These are phyloP conservation scores for Tuber indicum DNA, from an alignment of 495 filamentous ascomycete genomes.

Conservation along the genomic window DNA sequence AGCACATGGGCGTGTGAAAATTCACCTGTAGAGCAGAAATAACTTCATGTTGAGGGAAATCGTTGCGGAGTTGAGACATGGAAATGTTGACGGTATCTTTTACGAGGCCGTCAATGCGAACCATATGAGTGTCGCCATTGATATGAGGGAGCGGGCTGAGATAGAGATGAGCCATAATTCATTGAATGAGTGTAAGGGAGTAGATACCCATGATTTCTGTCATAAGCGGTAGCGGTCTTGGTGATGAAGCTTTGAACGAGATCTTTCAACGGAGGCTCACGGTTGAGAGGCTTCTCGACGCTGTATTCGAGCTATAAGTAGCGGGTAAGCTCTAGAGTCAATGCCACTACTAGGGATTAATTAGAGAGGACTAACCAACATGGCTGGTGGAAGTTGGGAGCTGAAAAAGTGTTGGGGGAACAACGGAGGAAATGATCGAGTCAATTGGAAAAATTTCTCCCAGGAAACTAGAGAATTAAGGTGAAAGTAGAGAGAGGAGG, in stretches of 20 bases:
- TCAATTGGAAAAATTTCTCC: background rate
- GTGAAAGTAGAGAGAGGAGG: constrained; percentile 4
- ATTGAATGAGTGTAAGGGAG: background rate
- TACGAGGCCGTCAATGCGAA: constrained; percentile 37
- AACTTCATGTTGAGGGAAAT: constrained; percentile 52
- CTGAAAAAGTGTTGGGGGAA: constrained; percentile 9
- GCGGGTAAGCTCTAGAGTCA: background rate
- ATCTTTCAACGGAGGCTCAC: constrained; percentile 38
- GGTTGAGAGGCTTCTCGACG: constrained; percentile 41
- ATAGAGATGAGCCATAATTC: background rate
- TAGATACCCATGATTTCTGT: constrained; percentile 42
- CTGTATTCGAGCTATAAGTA: constrained; percentile 37
- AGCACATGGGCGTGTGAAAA: background rate
- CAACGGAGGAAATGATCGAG: background rate
- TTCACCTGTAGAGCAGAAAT: constrained; percentile 49
- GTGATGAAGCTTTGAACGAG: constrained; percentile 40
- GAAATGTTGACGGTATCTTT: constrained; percentile 26
- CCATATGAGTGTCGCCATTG: constrained; percentile 27
- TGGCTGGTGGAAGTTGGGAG: constrained; percentile 9
- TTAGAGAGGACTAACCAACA: constrained; percentile 19
- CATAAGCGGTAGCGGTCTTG: constrained; percentile 34
- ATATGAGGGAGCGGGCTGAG: constrained; percentile 40
- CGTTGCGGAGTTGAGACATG: constrained; percentile 43
- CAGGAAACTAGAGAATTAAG: background rate
- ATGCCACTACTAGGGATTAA: background rate